Conservation (phyloP, 805 yeast species). For the Candida yuanshanica region DNA sequence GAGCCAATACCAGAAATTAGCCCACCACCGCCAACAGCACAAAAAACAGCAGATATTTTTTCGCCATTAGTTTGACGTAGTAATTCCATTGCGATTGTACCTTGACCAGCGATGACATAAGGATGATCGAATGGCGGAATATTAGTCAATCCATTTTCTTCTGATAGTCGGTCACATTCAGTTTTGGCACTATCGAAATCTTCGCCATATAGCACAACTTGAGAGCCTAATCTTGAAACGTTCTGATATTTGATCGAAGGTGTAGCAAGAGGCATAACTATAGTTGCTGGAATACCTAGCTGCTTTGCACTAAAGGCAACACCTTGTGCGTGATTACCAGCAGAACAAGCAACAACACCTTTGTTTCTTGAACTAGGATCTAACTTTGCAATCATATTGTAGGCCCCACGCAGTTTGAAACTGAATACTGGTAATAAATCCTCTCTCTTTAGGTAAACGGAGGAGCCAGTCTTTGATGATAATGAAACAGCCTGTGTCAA, state of each 20-base stretch:
- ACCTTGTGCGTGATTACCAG: conserved; percentile 99
- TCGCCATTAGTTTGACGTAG: conserved; percentile 78
- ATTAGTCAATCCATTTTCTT: conserved; percentile 69
- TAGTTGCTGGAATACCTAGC: conserved; percentile 86
- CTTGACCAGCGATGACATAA: conserved; percentile 97
- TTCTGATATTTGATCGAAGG: conserved; percentile 92
- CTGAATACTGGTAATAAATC: conserved; percentile 93
- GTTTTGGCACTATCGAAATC: conserved; percentile 93
- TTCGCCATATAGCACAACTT: conserved; percentile 88
- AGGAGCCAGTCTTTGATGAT: conserved; percentile 69
- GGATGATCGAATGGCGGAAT: conserved; percentile 99
- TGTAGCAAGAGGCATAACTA: conserved; percentile 97
- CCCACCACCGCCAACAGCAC: conserved; percentile 98
- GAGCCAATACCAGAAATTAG: conserved; percentile 86
- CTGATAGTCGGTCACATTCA: conserved; percentile 73
- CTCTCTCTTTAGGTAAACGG: conserved; percentile 80
- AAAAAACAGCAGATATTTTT: conserved; percentile 78
- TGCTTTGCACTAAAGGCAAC: conserved; percentile 89
- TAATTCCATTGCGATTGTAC: conserved; percentile 92
- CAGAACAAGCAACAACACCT: conserved; percentile 98
- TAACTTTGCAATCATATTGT: conserved; percentile 91
- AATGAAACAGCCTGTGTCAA: conserved; percentile 68
- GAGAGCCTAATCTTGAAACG: conserved; percentile 88
- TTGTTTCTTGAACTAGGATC: conserved; percentile 48
- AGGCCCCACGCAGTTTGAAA: conserved; percentile 95